A percentile compares a stretch with the other conserved stretches of the same genome.
Evolutionary conservation across 1,139 yeast genomes (phyloP).

Genomic region (Saccharomyces hybrid): DNA sequence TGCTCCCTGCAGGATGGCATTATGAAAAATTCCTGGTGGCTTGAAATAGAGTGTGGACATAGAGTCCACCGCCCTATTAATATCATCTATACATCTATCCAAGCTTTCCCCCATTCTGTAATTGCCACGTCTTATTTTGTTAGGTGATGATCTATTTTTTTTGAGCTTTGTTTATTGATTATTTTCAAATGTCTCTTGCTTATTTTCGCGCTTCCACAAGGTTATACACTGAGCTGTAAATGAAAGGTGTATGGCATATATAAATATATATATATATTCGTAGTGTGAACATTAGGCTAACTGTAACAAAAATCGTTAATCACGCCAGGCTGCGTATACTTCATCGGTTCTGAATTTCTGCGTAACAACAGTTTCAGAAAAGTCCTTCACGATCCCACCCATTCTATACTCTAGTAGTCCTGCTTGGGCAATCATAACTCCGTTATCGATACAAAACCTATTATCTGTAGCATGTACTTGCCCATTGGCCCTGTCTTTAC

Average conservation of each 20-base stretch:
- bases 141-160: not conserved
- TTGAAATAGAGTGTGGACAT: conserved; percentile 28
- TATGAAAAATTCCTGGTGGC: conserved; percentile 33
- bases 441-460: conserved; percentile 93
- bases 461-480: conserved; percentile 91
- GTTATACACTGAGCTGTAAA: not conserved
- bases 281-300: not conserved
- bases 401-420: conserved; percentile 82
- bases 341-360: conserved; percentile 93
- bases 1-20: conserved; percentile 24
- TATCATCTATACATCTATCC: conserved; percentile 24
- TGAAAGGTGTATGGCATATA: not conserved
- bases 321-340: conserved; percentile 85
- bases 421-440: conserved; percentile 98
- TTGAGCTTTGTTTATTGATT: not conserved
- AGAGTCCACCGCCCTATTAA: conserved; percentile 24
- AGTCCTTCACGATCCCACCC: conserved; percentile 53
- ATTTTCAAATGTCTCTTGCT: not conserved
- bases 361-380: conserved; percentile 76
- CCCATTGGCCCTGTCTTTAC: conserved; percentile 72
- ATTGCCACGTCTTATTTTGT: not conserved
- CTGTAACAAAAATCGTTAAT: conserved; percentile 22
- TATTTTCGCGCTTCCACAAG: not conserved
- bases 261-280: not conserved
- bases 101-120: conserved; percentile 24